Percentiles rank a stretch among this genome's conserved stretches.
Evolutionary conservation across 164 flowering plant genomes (phyloP).

Genomic region (Pachysandra terminalis): DNA sequence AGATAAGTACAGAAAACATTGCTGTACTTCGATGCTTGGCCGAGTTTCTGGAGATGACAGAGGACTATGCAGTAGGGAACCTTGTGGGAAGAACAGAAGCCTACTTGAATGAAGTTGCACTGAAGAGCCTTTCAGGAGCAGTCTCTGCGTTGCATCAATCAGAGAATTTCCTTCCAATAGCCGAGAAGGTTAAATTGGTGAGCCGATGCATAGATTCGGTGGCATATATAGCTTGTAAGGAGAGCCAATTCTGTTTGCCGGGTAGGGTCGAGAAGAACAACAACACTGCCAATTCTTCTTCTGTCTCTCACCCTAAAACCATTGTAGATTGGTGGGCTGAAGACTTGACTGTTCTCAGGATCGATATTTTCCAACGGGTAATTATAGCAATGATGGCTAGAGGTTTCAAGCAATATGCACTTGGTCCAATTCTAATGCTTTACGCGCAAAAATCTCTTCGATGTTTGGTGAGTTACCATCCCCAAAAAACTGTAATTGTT

Average conservation of each 20-base stretch:
- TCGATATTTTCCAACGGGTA: conserved; percentile 81
- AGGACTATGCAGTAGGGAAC: conserved; percentile 75
- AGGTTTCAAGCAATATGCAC: conserved; percentile 74
- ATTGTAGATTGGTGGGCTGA: conserved; percentile 96
- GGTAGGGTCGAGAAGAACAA: conserved; percentile 31
- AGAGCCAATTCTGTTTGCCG: conserved; percentile 45
- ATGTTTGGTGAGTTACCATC: conserved; percentile 76
- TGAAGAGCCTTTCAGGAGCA: conserved; percentile 65
- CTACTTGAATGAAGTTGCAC: conserved; percentile 74
- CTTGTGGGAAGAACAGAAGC: conserved; percentile 67
- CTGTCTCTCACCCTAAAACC: conserved; percentile 33
- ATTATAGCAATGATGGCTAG: conserved; percentile 80
- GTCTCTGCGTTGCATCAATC: conserved; percentile 59
- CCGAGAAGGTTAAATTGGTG: conserved; percentile 79
- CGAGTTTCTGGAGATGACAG: conserved; percentile 92
- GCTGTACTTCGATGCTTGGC: conserved; percentile 80
- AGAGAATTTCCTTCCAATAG: conserved; percentile 55
- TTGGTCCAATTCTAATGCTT: conserved; percentile 87
- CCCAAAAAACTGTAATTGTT: conserved; percentile 2
- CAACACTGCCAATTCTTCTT: conserved; percentile 29
- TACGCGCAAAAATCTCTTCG: conserved; percentile 92
- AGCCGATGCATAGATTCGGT: conserved; percentile 76
- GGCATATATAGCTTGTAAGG: conserved; percentile 67
- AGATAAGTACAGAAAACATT: conserved; percentile 72
- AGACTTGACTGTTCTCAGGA: conserved; percentile 66